Percentiles rank a stretch among this genome's conserved stretches.
Conservation (phyloP, 2,329 filamentous ascomycete genomes). For the Ascochyta koolunga region DNA sequence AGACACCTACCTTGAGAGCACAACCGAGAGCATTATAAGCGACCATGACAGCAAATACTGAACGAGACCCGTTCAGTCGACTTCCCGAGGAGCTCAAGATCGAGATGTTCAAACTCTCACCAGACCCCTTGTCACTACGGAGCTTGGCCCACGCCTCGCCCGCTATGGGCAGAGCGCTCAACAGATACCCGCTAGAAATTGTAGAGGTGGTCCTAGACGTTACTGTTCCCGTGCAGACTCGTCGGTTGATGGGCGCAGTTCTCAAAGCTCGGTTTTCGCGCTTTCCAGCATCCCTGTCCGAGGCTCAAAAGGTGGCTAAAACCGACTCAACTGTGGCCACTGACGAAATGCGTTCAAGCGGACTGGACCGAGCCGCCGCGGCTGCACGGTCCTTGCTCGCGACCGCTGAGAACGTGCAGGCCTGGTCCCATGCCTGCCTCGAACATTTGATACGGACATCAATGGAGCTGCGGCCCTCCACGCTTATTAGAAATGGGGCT, state of each 20-base stretch:
- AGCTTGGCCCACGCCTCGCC: slow-evolving; percentile 13
- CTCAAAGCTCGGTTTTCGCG: neutral
- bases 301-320: neutral
- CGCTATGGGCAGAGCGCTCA: slow-evolving; percentile 9
- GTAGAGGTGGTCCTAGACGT: slow-evolving; percentile 5
- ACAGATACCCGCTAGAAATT: slow-evolving; percentile 18
- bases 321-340: neutral
- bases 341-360: neutral
- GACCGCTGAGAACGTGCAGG: slow-evolving; percentile 6
- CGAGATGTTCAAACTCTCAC: slow-evolving; percentile 10
- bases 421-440: slow-evolving; percentile 15
- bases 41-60: neutral
- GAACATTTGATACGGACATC: slow-evolving; percentile 16
- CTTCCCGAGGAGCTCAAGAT: slow-evolving; percentile 15
- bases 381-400: slow-evolving; percentile 8
- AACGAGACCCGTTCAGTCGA: slow-evolving; percentile 8
- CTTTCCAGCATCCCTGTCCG: slow-evolving; percentile 1
- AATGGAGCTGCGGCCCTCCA: slow-evolving; percentile 10
- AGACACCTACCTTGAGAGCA: neutral
- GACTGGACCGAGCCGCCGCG: slow-evolving; percentile 1
- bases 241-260: neutral
- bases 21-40: neutral
- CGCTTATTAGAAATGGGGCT: neutral
- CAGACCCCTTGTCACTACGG: slow-evolving; percentile 7
- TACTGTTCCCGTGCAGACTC: slow-evolving; percentile 6